Evolutionary conservation across 148 eudicot species (phyloP), one percentile per base, ranked within the genome.

Genomic region (Silene uniflora): DNA sequence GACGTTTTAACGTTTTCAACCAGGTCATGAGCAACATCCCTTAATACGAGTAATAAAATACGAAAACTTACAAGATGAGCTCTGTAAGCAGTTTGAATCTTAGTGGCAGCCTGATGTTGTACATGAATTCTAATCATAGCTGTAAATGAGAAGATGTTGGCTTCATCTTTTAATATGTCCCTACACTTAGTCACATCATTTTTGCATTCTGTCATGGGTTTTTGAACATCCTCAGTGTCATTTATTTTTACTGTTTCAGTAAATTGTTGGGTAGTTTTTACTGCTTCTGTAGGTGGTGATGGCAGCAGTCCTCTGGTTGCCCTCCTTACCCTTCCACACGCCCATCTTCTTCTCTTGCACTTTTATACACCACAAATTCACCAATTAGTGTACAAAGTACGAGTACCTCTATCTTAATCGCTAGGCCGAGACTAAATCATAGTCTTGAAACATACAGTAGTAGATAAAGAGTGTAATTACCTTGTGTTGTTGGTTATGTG

Each of bases 21-120:
- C 39, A 35, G 39, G 39, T 4, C 39, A 35, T 35, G 39, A 35
- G 39, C 6, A 35, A 35, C 39, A 27, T 27, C 29, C 29, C 5
- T 35, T 35, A 35, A 35, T 5, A 35, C 39, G 39, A 35, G 39
- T 1, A 35, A 35, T 35, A 35, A 35, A 39, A 39, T 7, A 39
- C 44, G 44, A 39, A 39, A 39, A 74, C 88, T 84, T 81, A 92
- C 97, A 27, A 92, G 89, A 84, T 81, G 84, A 63, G 87, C 86
- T 10, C 97, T 84, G 73, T 86, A 92, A 22, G 84, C 87, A 39
- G 93, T 82, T 81, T 92, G 97, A 79, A 92, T 90, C 83, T 75
- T 89, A 56, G 67, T 89, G 47, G 89, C 91, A 44, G 96, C 90
- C 44, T 75, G 32, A 73, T 58, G 77, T 63, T 74, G 44, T 4